Conservation (phyloP, 306 rosid species). For the Fragaria ananassa region DNA sequence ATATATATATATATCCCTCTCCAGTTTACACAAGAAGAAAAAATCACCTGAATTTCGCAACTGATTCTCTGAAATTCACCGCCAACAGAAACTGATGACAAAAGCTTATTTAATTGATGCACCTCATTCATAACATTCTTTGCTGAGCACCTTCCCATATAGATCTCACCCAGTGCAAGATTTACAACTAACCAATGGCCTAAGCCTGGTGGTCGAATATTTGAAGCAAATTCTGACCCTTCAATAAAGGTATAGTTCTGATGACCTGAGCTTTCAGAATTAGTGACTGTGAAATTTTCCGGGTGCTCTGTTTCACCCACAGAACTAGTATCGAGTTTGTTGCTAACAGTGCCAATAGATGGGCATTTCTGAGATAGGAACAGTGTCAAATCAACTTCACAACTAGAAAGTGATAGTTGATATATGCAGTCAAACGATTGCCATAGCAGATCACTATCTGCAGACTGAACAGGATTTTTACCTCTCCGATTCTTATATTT, state of each 20-base stretch:
- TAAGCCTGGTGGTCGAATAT: conserved; percentile 25
- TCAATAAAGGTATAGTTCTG: conserved; percentile 32
- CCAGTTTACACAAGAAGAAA: background rate
- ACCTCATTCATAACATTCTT: conserved; percentile 54
- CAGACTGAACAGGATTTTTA: conserved; percentile 37
- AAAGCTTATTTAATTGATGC: conserved; percentile 50
- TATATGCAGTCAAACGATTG: conserved; percentile 52
- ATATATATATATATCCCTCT: background rate
- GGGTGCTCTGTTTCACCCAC: conserved; percentile 34
- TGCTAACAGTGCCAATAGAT: conserved; percentile 36
- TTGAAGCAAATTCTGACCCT: conserved; percentile 37
- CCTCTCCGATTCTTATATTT: conserved; percentile 42
- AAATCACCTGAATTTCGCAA: conserved; percentile 72
- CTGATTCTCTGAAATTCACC: conserved; percentile 53
- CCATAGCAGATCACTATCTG: conserved; percentile 39
- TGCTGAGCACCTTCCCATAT: conserved; percentile 55
- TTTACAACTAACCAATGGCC: conserved; percentile 51
- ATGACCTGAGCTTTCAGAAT: conserved; percentile 38
- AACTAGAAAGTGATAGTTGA: conserved; percentile 63
- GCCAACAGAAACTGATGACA: conserved; percentile 53
- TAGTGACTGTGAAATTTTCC: conserved; percentile 30
- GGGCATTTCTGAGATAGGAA: conserved; percentile 33
- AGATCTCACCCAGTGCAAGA: conserved; percentile 45
- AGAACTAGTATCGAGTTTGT: conserved; percentile 27
- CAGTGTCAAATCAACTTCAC: conserved; percentile 35